These are phyloP conservation scores for Xylaria sp. DNA, from an alignment of 2,329 filamentous ascomycete genomes.

Conservation along the genomic window DNA sequence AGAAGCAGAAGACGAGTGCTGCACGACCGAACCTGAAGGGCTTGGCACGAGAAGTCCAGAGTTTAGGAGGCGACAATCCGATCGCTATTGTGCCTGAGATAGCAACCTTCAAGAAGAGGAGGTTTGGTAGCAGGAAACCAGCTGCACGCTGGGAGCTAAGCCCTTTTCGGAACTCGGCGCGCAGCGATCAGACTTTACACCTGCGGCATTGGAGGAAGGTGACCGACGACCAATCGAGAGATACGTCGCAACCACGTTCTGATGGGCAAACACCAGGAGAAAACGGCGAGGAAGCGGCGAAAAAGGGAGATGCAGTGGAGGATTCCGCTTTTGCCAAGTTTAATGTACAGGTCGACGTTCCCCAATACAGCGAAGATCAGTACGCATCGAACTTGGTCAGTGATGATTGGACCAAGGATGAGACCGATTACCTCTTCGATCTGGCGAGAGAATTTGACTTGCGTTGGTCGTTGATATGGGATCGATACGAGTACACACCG, in stretches of 20 bases:
- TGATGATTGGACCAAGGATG: constrained; percentile 87
- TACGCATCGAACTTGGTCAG: constrained; percentile 80
- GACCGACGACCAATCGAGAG: constrained; percentile 54
- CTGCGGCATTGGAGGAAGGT: constrained; percentile 85
- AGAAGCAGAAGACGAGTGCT: constrained; percentile 77
- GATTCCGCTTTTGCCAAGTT: constrained; percentile 83
- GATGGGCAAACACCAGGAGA: constrained; percentile 46
- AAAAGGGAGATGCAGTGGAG: constrained; percentile 58
- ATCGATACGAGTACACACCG: constrained; percentile 83
- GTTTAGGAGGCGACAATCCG: constrained; percentile 72
- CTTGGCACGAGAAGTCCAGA: constrained; percentile 73
- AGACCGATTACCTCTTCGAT: constrained; percentile 90
- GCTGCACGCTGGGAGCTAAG: constrained; percentile 73
- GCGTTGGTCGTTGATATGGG: constrained; percentile 90
- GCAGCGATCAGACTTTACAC: constrained; percentile 73
- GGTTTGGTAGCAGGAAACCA: constrained; percentile 65
- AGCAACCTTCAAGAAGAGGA: constrained; percentile 68
- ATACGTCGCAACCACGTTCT: constrained; percentile 37
- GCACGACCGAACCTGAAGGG: constrained; percentile 71
- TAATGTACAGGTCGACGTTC: constrained; percentile 82
- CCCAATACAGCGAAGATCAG: constrained; percentile 86
- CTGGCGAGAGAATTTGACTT: constrained; percentile 83
- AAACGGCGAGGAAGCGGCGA: constrained; percentile 52
- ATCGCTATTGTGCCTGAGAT: constrained; percentile 73
- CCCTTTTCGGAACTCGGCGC: constrained; percentile 81